These are phyloP conservation scores for Aurinia saxatilis DNA, from an alignment of 345 rosid genomes.

Conservation along the genomic window DNA sequence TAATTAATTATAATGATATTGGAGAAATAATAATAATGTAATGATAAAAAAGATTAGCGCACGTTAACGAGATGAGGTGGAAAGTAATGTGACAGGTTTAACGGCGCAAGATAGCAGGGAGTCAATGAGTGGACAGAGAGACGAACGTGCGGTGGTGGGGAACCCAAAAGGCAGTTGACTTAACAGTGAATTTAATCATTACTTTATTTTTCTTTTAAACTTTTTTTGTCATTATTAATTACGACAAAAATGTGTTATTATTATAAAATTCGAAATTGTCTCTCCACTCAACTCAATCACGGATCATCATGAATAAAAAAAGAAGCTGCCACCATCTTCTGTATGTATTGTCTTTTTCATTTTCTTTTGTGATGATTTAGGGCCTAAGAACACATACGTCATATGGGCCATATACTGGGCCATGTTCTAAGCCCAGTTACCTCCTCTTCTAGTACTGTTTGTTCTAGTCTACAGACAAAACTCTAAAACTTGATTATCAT, in stretches of 20 bases:
- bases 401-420: too few relatives aligned
- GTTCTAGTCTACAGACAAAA: too few relatives aligned
- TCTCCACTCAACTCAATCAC: conserved; percentile 18
- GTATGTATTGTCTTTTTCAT: background rate
- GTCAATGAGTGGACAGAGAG: conserved; percentile 29
- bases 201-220: background rate
- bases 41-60: background rate
- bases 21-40: conserved; percentile 2
- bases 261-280: background rate
- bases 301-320: conserved; percentile 14
- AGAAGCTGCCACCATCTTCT: conserved; percentile 20
- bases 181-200: conserved; percentile 12
- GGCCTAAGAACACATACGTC: too few relatives aligned
- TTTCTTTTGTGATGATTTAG: too few relatives aligned
- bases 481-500: too few relatives aligned
- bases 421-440: too few relatives aligned
- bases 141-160: conserved; percentile 34
- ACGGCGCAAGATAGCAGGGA: conserved; percentile 19
- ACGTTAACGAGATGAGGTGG: conserved; percentile 5
- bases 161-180: conserved; percentile 23
- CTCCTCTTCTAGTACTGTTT: too few relatives aligned
- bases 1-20: too few relatives aligned
- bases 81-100: background rate
- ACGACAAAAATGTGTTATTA: conserved; percentile 15
- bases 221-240: conserved; percentile 17